These are phyloP conservation scores for Neltuma alba DNA, from an alignment of 306 rosid species.

Conservation along the genomic window DNA sequence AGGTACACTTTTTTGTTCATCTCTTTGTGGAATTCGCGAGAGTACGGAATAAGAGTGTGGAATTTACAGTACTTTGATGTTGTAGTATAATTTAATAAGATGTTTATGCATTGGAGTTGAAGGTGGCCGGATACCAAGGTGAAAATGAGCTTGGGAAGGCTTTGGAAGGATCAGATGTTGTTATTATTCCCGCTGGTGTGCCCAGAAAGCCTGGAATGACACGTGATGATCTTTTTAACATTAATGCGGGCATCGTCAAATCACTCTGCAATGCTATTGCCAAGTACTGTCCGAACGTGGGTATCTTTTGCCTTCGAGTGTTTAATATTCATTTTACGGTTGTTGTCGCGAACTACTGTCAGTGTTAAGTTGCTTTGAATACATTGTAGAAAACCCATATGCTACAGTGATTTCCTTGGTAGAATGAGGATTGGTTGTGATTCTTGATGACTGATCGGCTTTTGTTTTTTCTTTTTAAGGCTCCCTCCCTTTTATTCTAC, in stretches of 20 bases:
- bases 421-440: slow-evolving; percentile 1
- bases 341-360: background rate
- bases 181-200: slow-evolving; percentile 94
- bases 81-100: background rate
- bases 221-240: slow-evolving; percentile 97
- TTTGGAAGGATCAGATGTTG: slow-evolving; percentile 89
- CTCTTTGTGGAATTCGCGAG: background rate
- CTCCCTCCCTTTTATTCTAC: background rate
- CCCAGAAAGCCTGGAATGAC: slow-evolving; percentile 99
- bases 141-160: slow-evolving; percentile 78
- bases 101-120: slow-evolving; percentile 18
- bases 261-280: slow-evolving; percentile 68
- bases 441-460: background rate
- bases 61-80: background rate
- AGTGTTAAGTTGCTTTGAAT: background rate
- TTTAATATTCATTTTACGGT: background rate
- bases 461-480: background rate
- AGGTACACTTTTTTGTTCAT: background rate
- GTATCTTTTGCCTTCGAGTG: slow-evolving; percentile 36
- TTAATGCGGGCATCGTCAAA: slow-evolving; percentile 95
- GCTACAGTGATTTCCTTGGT: background rate
- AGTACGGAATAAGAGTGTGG: no score
- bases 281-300: slow-evolving; percentile 86
- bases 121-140: slow-evolving; percentile 81
- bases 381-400: background rate